A percentile compares a stretch with the other conserved stretches of the same genome.
phyloP scores from a whole-genome alignment of 2,329 filamentous ascomycete species.

The Xylariaceae sp. region DNA sequence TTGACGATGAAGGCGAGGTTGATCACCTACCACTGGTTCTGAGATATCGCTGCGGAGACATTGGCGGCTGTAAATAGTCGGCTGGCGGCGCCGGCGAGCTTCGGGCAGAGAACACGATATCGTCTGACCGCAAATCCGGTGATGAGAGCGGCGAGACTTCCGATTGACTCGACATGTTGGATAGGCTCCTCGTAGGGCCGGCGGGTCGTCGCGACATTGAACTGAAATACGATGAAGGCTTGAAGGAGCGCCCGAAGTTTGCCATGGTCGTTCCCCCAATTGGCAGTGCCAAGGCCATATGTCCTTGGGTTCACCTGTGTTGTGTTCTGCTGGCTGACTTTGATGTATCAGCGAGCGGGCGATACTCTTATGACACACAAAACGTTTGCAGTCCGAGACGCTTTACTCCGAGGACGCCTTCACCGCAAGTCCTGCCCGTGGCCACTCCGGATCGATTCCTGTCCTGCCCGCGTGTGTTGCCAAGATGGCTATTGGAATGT shows the following conservation, averaged over 20 bases:
- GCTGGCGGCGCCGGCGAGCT: slow-evolving; percentile 28
- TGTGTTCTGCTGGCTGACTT: no score
- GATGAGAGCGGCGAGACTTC: slow-evolving; percentile 41
- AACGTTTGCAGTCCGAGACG: no score
- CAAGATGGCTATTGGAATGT: no score
- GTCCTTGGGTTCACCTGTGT: no score
- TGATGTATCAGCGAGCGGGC: no score
- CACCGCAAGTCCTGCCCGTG: no score
- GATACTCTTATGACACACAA: no score
- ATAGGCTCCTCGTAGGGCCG: slow-evolving; percentile 43
- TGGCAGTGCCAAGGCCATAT: background rate
- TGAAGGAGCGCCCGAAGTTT: slow-evolving; percentile 48
- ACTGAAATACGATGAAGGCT: slow-evolving; percentile 44
- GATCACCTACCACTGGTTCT: slow-evolving; percentile 17
- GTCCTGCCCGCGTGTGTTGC: no score
- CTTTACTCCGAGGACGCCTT: no score
- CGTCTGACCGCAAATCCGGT: slow-evolving; percentile 30
- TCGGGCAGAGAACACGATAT: slow-evolving; percentile 37
- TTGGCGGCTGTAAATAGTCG: slow-evolving; percentile 16
- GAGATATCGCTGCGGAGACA: slow-evolving; percentile 20
- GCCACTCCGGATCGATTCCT: no score
- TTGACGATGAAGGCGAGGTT: no score
- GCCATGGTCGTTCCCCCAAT: slow-evolving; percentile 38
- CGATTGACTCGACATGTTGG: slow-evolving; percentile 48
- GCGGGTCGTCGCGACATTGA: slow-evolving; percentile 42